These are phyloP conservation scores for Boletellus deceptivus DNA, from an alignment of 1,284 basidiomycete species.

Conservation along the genomic window DNA sequence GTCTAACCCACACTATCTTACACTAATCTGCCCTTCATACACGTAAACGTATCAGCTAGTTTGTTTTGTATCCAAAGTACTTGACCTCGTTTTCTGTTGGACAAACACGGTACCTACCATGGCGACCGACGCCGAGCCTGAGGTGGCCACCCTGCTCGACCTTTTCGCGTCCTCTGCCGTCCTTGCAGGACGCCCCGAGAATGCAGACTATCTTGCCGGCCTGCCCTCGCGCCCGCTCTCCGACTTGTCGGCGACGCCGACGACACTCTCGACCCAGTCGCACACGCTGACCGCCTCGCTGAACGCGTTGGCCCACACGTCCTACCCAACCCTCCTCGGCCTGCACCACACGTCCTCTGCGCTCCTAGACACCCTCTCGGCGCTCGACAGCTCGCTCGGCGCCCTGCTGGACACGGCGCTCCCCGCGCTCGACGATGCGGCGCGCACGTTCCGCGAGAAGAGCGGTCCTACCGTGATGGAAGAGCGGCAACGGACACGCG, in stretches of 20 bases:
- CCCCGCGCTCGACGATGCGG: conserved; percentile 69
- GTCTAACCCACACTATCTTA: conserved; percentile 5
- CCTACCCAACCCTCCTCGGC: conserved; percentile 85
- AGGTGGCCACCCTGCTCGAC: conserved; percentile 20
- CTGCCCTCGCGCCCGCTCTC: conserved; percentile 65
- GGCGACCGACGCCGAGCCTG: conserved; percentile 22
- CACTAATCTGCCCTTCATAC: neutral
- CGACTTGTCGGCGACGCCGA: conserved; percentile 69
- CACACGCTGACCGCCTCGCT: conserved; percentile 84
- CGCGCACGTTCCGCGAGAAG: conserved; percentile 60
- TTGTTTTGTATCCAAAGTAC: no score
- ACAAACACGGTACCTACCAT: conserved; percentile 10
- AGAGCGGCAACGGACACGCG: conserved; percentile 69
- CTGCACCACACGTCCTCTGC: conserved; percentile 73
- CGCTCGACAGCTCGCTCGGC: conserved; percentile 66
- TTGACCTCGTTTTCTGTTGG: no score
- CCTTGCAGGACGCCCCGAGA: conserved; percentile 26
- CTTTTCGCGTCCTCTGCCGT: conserved; percentile 23
- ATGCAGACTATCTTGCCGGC: conserved; percentile 55
- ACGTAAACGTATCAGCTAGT: no score
- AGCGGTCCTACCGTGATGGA: conserved; percentile 54
- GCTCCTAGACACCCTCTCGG: conserved; percentile 61
- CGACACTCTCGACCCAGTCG: conserved; percentile 72
- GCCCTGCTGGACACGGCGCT: conserved; percentile 63
- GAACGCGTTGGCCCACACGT: conserved; percentile 83